Evolutionary conservation across 148 eudicot species (phyloP).

Genomic region (Rhododendron griersonianum): DNA sequence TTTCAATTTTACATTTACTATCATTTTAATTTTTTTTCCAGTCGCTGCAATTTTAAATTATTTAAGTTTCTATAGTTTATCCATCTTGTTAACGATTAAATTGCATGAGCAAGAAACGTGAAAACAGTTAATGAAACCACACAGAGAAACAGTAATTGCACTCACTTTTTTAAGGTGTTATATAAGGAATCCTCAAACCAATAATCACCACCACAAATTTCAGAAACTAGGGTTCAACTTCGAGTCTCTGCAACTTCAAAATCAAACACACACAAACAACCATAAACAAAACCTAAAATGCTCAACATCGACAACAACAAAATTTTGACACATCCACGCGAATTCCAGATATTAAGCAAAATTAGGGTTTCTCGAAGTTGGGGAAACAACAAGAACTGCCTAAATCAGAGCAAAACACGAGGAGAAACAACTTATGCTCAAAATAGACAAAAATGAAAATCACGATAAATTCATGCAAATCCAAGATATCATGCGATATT

Average conservation of each 20-base stretch:
- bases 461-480: neutral
- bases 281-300: neutral
- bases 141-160: neutral
- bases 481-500: neutral
- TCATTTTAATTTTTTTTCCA: neutral
- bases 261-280: neutral
- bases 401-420: neutral
- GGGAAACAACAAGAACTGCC: neutral
- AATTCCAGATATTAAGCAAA: neutral
- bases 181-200: neutral
- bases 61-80: neutral
- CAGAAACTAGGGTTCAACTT: neutral
- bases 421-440: neutral
- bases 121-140: neutral
- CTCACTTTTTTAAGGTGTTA: neutral
- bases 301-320: neutral
- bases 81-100: too few relatives aligned
- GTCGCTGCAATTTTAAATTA: neutral
- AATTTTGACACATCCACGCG: neutral
- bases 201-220: neutral
- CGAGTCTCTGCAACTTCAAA: neutral
- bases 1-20: neutral
- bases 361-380: neutral
- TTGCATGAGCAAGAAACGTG: neutral
- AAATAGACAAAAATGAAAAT: too few relatives aligned